phyloP scores from a whole-genome alignment of 2,329 filamentous ascomycete species.

The Sporothrix phasma region DNA sequence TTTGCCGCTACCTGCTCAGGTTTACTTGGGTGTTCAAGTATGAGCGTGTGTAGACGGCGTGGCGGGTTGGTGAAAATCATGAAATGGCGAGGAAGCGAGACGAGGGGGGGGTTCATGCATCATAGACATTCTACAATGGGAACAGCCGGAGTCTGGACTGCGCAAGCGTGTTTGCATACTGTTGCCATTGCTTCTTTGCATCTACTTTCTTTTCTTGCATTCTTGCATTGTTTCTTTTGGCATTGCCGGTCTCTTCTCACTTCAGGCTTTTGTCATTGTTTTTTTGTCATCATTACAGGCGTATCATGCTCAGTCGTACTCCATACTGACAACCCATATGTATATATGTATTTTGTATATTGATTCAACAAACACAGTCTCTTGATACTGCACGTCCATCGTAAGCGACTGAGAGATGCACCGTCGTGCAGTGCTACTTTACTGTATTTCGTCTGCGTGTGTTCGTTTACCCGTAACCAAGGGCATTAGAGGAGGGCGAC shows the following conservation, averaged over 20 bases:
- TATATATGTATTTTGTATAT: too few species aligned
- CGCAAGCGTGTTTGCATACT: not conserved
- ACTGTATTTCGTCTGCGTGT: not conserved
- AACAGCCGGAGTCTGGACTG: not conserved
- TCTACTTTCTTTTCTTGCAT: not conserved
- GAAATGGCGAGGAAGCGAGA: too few species aligned
- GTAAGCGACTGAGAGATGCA: too few species aligned
- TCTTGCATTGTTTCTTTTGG: not conserved
- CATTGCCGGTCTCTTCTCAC: not conserved
- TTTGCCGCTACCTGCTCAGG: slow-evolving; percentile 14
- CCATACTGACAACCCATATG: too few species aligned
- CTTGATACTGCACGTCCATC: too few species aligned
- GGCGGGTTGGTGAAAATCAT: too few species aligned
- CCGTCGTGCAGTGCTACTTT: not conserved
- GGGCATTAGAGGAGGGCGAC: not conserved
- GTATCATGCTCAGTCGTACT: too few species aligned
- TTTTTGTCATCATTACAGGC: too few species aligned
- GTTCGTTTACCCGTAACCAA: slow-evolving; percentile 4
- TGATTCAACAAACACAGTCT: too few species aligned
- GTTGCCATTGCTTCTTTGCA: not conserved
- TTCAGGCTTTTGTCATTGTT: not conserved
- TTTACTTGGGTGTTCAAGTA: slow-evolving; percentile 18
- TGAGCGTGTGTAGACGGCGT: slow-evolving; percentile 10
- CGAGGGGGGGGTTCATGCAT: too few species aligned
- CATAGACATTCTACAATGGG: not conserved